Base-by-base conservation (phyloP, 2,329 filamentous ascomycete genomes). In the Pleomassaria siparia region DNA sequence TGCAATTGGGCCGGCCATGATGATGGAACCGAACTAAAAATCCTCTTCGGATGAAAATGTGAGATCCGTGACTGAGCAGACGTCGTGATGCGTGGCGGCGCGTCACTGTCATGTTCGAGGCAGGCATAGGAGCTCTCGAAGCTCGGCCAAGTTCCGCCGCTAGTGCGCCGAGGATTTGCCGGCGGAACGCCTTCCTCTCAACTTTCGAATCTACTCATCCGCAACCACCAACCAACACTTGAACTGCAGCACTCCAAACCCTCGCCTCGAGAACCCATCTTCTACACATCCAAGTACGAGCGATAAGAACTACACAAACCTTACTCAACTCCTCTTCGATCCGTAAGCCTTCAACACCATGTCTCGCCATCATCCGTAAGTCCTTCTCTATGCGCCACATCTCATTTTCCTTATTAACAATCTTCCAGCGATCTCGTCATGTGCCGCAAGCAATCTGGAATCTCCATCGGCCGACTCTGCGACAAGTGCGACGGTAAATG, bases 401-500 rank as follows among this genome's bases (percentile, higher is more conserved):
- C 37, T 37, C 39, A 36, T 35, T n/a, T n/a, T 28, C 43, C 29
- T 48, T 40, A 25, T 47, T 53, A 30, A 44, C 24, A 29, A 32
- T 61, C 29, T 20, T 41, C 43, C 68, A 89, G 87, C 74, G 94
- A 99, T 80, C 86, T 99, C 60, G 94, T 99, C 64, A 97, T 97
- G 92, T 99, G 94, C 83, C 91, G 92, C 78, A 99, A 99, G 79
- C 92, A 96, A 73, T 81, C 92, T 51, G 94, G 94, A 76, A 96
- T 97, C 72, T 89, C 91, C 66, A 96, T 99, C 82, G 94, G 94
- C 71, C 91, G 94, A 47, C 89, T 99, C 70, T 99, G 94, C 82
- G 94, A 99, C 79, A 99, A 99, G 78, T 99, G 94, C 80, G 94
- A 99, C 77, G 94, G 94, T 74, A 99, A 99, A 79, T 99, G 94